Evolutionary conservation across 2,329 filamentous ascomycete species (phyloP).

Genomic region (Chaetomiaceae sp.): DNA sequence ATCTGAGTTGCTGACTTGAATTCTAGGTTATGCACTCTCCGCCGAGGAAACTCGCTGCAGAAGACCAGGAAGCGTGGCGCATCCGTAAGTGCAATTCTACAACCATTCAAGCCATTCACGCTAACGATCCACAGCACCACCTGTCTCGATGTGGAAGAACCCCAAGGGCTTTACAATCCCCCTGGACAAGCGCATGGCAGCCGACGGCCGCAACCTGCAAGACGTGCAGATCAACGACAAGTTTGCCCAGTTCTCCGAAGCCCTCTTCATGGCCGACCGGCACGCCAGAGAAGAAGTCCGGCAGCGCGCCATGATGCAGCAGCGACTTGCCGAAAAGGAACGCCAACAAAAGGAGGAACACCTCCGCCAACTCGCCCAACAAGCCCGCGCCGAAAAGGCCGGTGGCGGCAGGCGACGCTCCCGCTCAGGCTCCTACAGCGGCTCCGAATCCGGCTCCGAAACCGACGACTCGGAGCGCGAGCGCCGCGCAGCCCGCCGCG

Average conservation of each 20-base stretch:
- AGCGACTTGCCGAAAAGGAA: conserved; percentile 92
- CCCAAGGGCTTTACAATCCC: conserved; percentile 97
- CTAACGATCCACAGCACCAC: conserved; percentile 49
- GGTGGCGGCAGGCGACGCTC: conserved; percentile 30
- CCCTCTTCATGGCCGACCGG: conserved; percentile 87
- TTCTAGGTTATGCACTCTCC: conserved; percentile 76
- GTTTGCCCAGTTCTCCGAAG: conserved; percentile 93
- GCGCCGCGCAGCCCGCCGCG: conserved; percentile 71
- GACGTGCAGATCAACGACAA: conserved; percentile 98
- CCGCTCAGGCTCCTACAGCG: conserved; percentile 49
- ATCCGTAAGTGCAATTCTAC: conserved; percentile 41
- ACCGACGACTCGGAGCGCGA: conserved; percentile 69
- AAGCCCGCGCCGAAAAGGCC: conserved; percentile 78
- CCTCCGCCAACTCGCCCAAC: conserved; percentile 79
- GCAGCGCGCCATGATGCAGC: conserved; percentile 90
- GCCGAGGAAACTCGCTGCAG: conserved; percentile 88
- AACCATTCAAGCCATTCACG: not conserved
- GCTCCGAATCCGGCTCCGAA: conserved; percentile 45
- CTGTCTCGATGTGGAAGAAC: conserved; percentile 99
- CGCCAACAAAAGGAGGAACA: conserved; percentile 92
- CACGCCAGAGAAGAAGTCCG: conserved; percentile 95
- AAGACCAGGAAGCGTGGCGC: conserved; percentile 96
- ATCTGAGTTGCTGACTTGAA: not conserved
- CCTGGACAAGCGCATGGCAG: conserved; percentile 89
- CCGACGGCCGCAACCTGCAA: conserved; percentile 85